phyloP scores from a whole-genome alignment of 2,329 filamentous ascomycete species.

The Alternaria burnsii region DNA sequence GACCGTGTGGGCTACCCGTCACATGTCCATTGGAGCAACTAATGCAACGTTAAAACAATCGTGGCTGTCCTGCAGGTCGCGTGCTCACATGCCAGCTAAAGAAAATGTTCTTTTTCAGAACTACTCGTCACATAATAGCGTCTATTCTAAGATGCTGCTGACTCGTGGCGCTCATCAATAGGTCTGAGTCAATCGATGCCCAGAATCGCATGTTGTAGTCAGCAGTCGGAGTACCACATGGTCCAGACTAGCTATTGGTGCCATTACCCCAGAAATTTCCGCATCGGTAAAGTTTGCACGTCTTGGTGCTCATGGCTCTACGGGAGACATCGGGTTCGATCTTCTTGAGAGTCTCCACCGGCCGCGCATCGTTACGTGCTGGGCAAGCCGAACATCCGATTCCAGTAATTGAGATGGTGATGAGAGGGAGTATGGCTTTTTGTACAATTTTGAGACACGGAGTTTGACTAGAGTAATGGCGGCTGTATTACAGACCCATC shows the following conservation, averaged over 20 bases:
- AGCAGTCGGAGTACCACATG: slow-evolving; percentile 1
- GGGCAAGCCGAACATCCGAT: slow-evolving; percentile 1
- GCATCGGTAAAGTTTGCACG: background rate
- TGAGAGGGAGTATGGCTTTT: background rate
- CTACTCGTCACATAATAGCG: background rate
- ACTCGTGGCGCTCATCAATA: background rate
- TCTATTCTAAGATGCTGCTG: background rate
- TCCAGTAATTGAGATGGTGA: background rate
- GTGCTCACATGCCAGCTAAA: background rate
- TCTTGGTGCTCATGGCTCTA: background rate
- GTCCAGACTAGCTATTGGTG: slow-evolving; percentile 1
- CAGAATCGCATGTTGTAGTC: background rate
- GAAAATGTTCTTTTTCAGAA: background rate
- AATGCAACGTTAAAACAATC: background rate
- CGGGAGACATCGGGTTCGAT: slow-evolving; percentile 19
- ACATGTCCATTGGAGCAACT: background rate
- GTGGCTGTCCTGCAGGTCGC: background rate
- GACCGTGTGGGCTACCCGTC: background rate
- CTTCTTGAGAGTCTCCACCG: slow-evolving; percentile 2
- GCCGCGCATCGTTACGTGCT: slow-evolving; percentile 9
- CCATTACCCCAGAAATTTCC: slow-evolving; percentile 4
- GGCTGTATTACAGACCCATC: background rate
- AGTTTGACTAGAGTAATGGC: background rate
- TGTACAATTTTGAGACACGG: background rate
- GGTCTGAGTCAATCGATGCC: background rate